Conservation (phyloP, 495 filamentous ascomycete genomes). For the Trichocladium uniseriatum region DNA sequence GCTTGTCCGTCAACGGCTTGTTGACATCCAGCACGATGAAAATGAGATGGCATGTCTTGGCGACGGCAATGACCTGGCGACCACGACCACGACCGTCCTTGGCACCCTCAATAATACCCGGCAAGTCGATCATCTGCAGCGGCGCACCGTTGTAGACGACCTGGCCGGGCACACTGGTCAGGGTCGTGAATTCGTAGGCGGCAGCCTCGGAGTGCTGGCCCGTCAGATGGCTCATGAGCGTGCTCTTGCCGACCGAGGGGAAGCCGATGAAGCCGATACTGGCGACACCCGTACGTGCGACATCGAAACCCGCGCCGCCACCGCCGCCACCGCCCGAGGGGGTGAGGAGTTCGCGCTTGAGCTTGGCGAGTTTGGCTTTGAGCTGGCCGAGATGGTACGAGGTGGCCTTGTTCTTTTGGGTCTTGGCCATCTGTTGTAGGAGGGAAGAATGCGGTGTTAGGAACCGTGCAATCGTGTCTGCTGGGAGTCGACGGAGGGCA, state of each 20-base stretch:
- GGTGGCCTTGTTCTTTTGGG: slow-evolving; percentile 97
- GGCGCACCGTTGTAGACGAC: slow-evolving; percentile 92
- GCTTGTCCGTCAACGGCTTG: slow-evolving; percentile 95
- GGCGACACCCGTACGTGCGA: slow-evolving; percentile 94
- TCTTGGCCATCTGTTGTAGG: slow-evolving; percentile 67
- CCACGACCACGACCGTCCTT: slow-evolving; percentile 98
- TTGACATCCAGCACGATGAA: slow-evolving; percentile 99
- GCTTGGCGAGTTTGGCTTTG: slow-evolving; percentile 96
- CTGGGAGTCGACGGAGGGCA: slow-evolving; percentile 2
- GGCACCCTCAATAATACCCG: slow-evolving; percentile 96
- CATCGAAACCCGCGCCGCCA: slow-evolving; percentile 90
- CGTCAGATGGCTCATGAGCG: slow-evolving; percentile 86
- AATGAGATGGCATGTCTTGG: slow-evolving; percentile 96
- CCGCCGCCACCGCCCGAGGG: slow-evolving; percentile 74
- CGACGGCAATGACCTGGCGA: slow-evolving; percentile 96
- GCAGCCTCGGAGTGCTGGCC: slow-evolving; percentile 96
- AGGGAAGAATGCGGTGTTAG: slow-evolving; percentile 13
- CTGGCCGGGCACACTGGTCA: slow-evolving; percentile 95
- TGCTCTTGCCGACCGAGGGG: slow-evolving; percentile 96
- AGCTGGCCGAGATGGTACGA: slow-evolving; percentile 82
- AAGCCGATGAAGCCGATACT: slow-evolving; percentile 84
- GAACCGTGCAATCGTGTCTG: slow-evolving; percentile 7
- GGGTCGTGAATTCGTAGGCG: slow-evolving; percentile 96
- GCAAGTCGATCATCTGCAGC: slow-evolving; percentile 97
- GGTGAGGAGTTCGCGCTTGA: slow-evolving; percentile 91